These are phyloP conservation scores for Ustilago tritici DNA, from an alignment of 1,284 basidiomycete species.

Conservation along the genomic window DNA sequence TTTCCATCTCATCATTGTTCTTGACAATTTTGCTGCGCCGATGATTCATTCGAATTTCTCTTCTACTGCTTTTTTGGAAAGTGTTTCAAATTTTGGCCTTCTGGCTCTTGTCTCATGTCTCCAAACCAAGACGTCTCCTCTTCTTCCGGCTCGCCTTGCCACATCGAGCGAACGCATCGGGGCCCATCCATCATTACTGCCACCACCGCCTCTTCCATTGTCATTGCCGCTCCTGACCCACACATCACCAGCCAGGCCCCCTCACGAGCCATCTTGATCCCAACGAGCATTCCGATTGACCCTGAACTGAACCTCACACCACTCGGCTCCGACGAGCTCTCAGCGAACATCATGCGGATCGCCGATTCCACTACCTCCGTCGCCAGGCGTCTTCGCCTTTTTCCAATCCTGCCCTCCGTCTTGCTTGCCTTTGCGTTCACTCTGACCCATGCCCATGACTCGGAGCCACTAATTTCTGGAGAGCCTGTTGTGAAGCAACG, in stretches of 20 bases:
- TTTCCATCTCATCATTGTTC: not conserved
- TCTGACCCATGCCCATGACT: not conserved
- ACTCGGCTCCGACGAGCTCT: not conserved
- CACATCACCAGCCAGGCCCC: not conserved
- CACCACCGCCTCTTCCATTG: not conserved
- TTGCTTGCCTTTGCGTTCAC: not conserved
- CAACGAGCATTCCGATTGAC: conserved; percentile 4
- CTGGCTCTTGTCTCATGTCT: conserved; percentile 4
- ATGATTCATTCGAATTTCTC: not conserved
- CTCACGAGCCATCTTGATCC: not conserved
- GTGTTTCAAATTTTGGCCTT: conserved; percentile 8
- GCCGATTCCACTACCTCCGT: conserved; percentile 9
- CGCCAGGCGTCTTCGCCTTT: conserved; percentile 6
- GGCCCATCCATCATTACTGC: not conserved
- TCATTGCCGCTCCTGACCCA: not conserved
- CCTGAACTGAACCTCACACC: not conserved
- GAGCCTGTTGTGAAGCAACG: not conserved
- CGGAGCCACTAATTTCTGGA: not conserved
- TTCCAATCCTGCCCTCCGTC: not conserved
- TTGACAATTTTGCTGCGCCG: not conserved
- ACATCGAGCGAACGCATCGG: conserved; percentile 1
- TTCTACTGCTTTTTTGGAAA: not conserved
- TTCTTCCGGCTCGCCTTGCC: not conserved
- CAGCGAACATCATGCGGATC: conserved; percentile 1
- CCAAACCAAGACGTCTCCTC: not conserved